These are phyloP conservation scores for Oryza brachyantha DNA, from an alignment of 176 grass and related monocot genomes.

Conservation along the genomic window DNA sequence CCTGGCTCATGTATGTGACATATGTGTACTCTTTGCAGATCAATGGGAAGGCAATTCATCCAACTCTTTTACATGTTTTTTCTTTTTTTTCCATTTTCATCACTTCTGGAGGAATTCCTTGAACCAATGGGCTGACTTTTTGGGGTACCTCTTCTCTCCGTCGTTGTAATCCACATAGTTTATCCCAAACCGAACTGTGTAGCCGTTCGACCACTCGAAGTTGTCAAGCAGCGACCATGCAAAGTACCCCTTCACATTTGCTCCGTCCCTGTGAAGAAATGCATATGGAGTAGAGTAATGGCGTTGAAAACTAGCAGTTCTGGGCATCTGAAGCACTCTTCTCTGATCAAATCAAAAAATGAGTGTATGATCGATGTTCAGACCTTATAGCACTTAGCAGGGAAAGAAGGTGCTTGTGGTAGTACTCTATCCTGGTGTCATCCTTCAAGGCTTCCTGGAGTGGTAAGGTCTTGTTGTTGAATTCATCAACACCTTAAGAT, in stretches of 20 bases:
- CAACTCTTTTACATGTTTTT: too few relatives aligned
- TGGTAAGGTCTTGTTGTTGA: slow-evolving; percentile 38
- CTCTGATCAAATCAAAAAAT: too few relatives aligned
- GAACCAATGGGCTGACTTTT: slow-evolving; percentile 59
- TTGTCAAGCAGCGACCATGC: slow-evolving; percentile 32
- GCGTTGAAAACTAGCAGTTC: background rate
- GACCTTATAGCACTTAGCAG: slow-evolving; percentile 56
- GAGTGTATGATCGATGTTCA: background rate
- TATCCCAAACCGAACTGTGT: slow-evolving; percentile 56
- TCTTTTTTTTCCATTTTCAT: background rate
- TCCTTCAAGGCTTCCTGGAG: slow-evolving; percentile 60
- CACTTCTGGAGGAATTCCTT: slow-evolving; percentile 43
- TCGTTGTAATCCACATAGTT: slow-evolving; percentile 53
- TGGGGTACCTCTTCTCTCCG: slow-evolving; percentile 47
- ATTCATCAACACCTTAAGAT: slow-evolving; percentile 40
- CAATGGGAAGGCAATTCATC: too few relatives aligned
- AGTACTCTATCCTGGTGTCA: slow-evolving; percentile 47
- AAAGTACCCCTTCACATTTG: slow-evolving; percentile 68
- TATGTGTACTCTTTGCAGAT: too few relatives aligned
- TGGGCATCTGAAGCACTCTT: background rate
- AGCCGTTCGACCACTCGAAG: slow-evolving; percentile 54
- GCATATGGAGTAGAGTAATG: background rate
- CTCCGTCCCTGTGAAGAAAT: slow-evolving; percentile 35
- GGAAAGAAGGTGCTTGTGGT: slow-evolving; percentile 49
- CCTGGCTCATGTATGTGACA: too few relatives aligned